phyloP scores from a whole-genome alignment of 805 yeast genomes.

The Cyberlindnera maritima region DNA sequence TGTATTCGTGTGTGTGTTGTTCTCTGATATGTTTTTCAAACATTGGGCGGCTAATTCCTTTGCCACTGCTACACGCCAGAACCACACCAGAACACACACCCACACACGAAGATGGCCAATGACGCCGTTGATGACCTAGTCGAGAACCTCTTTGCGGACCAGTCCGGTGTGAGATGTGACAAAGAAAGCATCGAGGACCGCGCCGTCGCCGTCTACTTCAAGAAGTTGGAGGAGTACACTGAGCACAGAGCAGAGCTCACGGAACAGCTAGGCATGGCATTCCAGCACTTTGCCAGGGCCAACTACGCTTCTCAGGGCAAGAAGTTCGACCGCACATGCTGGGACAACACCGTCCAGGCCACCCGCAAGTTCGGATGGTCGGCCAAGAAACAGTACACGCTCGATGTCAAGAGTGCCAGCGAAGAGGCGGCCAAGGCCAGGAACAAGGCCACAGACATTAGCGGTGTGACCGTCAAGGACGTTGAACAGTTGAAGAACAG shows the following conservation, averaged over 20 bases:
- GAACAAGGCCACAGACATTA: not conserved
- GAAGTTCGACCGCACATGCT: slow-evolving; percentile 39
- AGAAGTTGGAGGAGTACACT: slow-evolving; percentile 18
- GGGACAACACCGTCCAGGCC: slow-evolving; percentile 36
- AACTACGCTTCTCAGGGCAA: slow-evolving; percentile 33
- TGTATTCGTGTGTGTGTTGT: no score
- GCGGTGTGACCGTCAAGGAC: not conserved
- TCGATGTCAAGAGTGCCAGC: not conserved
- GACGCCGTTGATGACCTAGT: slow-evolving; percentile 4
- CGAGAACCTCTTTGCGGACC: slow-evolving; percentile 17
- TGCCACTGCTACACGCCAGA: not conserved
- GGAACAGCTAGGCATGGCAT: slow-evolving; percentile 31
- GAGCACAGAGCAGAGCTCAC: slow-evolving; percentile 2
- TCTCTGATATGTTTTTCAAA: not conserved
- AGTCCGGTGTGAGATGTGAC: not conserved
- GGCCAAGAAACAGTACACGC: not conserved
- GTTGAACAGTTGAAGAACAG: not conserved
- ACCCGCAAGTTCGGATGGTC: slow-evolving; percentile 13
- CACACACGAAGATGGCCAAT: not conserved
- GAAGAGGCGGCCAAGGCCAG: not conserved
- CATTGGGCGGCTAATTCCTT: not conserved
- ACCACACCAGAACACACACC: no score
- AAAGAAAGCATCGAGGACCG: not conserved
- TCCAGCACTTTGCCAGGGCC: slow-evolving; percentile 42
- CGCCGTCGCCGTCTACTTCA: not conserved